These are phyloP conservation scores for Porphyrellus sp. DNA, from an alignment of 1,284 basidiomycete species.

Conservation along the genomic window DNA sequence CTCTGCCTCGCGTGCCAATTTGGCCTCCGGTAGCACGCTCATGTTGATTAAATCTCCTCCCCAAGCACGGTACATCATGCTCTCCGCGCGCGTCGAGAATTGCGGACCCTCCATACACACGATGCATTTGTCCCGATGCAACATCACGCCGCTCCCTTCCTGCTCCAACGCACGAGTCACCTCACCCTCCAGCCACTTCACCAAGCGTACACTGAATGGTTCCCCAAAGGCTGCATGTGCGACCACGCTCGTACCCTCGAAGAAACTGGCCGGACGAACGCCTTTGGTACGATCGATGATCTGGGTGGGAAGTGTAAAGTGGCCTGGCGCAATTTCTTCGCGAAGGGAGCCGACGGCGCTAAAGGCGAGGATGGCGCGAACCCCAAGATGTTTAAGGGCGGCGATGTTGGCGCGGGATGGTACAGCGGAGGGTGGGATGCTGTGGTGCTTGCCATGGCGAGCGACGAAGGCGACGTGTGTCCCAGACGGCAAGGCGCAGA, in stretches of 20 bases:
- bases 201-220: constrained; percentile 71
- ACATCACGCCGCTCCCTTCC: constrained; percentile 52
- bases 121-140: constrained; percentile 82
- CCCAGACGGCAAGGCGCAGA: constrained; percentile 78
- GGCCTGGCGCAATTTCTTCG: constrained; percentile 90
- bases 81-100: constrained; percentile 94
- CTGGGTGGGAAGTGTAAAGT: constrained; percentile 87
- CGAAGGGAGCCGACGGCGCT: constrained; percentile 94
- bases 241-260: constrained; percentile 79
- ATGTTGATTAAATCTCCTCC: constrained; percentile 96
- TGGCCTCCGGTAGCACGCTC: constrained; percentile 94
- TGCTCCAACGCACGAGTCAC: constrained; percentile 64
- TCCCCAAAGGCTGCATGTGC: constrained; percentile 95
- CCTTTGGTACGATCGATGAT: constrained; percentile 98
- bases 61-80: constrained; percentile 89
- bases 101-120: constrained; percentile 98
- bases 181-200: constrained; percentile 65
- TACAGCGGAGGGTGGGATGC: constrained; percentile 70
- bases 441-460: constrained; percentile 82
- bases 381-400: constrained; percentile 90
- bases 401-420: constrained; percentile 92
- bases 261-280: constrained; percentile 82
- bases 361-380: constrained; percentile 88
- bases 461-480: constrained; percentile 87
- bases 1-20: constrained; percentile 94